Conservation (phyloP, 1,284 basidiomycete species). For the Megacollybia platyphylla region DNA sequence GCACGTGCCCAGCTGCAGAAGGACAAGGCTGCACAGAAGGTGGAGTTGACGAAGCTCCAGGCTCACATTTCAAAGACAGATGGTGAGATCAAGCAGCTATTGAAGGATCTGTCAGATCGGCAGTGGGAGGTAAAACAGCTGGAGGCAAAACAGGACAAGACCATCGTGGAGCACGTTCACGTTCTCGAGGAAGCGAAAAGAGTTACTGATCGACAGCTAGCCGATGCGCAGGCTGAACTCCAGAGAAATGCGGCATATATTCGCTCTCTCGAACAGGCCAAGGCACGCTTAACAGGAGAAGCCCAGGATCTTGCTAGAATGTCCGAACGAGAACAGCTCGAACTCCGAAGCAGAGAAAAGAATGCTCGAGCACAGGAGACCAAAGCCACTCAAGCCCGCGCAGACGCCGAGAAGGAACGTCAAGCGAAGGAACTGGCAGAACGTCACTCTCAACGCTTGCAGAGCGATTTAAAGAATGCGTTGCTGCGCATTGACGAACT, state of each 20-base stretch:
- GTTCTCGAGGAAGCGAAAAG: constrained; percentile 96
- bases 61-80: constrained; percentile 68
- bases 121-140: constrained; percentile 83
- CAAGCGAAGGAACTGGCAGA: constrained; percentile 54
- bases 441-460: constrained; percentile 41
- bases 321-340: constrained; percentile 62
- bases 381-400: constrained; percentile 37
- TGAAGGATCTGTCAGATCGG: constrained; percentile 68
- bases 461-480: constrained; percentile 43
- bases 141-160: constrained; percentile 88
- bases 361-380: constrained; percentile 47
- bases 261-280: constrained; percentile 75
- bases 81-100: constrained; percentile 68
- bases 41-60: constrained; percentile 57
- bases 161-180: constrained; percentile 97
- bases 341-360: constrained; percentile 58
- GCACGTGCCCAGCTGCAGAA: constrained; percentile 71
- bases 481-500: constrained; percentile 42
- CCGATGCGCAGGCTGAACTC: constrained; percentile 69
- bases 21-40: constrained; percentile 47
- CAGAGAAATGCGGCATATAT: constrained; percentile 67
- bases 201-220: constrained; percentile 87
- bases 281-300: constrained; percentile 66
- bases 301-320: constrained; percentile 77
- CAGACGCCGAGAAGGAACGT: constrained; percentile 54